Conservation (phyloP, 2,329 filamentous ascomycete species). For the Chaetomium sp. region DNA sequence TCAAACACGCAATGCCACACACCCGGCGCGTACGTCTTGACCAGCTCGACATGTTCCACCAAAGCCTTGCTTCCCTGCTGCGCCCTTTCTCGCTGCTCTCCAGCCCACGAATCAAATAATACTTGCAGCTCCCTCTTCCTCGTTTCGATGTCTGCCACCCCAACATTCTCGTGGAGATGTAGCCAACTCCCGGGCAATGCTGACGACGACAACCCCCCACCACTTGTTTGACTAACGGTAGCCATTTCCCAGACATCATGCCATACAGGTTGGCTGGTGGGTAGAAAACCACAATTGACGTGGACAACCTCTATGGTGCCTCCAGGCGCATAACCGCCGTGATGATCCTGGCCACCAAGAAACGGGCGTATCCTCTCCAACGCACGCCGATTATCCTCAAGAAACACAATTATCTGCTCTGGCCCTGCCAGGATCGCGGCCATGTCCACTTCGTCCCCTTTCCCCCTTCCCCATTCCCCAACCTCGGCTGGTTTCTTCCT, state of each 20-base stretch:
- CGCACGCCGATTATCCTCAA: conserved; percentile 60
- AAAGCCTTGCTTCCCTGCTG: conserved; percentile 18
- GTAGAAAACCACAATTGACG: conserved; percentile 58
- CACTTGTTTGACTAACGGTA: conserved; percentile 14
- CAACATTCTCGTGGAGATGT: conserved; percentile 63
- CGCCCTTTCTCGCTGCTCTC: not conserved
- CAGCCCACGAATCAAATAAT: conserved; percentile 36
- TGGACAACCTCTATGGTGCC: conserved; percentile 43
- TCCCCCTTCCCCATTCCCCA: conserved; percentile 1
- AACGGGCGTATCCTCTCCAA: conserved; percentile 30
- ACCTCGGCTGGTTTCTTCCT: not conserved
- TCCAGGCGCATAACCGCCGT: conserved; percentile 30
- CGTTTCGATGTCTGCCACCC: conserved; percentile 43
- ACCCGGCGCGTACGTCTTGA: conserved; percentile 63
- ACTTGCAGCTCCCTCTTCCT: conserved; percentile 43
- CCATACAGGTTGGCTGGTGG: conserved; percentile 52
- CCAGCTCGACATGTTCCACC: conserved; percentile 54
- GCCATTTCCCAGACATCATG: conserved; percentile 40
- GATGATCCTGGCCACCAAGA: too few species aligned
- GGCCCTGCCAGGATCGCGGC: conserved; percentile 33
- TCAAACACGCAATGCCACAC: conserved; percentile 68
- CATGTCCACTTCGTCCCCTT: conserved; percentile 16
- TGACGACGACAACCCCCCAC: not conserved
- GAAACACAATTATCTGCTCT: conserved; percentile 58
- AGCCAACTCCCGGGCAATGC: conserved; percentile 42